Conservation (phyloP, 768 basidiomycete species). For the Xerocomus brunneocitrinus region DNA sequence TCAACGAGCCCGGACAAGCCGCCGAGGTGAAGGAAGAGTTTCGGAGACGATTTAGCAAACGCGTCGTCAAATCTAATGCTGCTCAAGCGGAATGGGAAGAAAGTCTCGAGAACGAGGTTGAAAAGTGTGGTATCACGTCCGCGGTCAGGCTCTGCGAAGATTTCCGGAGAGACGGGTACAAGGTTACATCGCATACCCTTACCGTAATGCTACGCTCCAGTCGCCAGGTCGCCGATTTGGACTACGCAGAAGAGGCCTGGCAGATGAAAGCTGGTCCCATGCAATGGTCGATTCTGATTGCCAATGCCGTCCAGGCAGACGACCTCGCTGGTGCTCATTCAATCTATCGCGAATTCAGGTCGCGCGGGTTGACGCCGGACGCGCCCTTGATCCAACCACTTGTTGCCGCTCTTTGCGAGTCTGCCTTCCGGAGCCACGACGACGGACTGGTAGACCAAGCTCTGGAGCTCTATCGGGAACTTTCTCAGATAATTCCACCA, state of each 20-base stretch:
- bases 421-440: slow-evolving; percentile 31
- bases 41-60: slow-evolving; percentile 27
- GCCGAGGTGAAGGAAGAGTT: slow-evolving; percentile 39
- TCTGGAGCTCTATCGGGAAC: slow-evolving; percentile 48
- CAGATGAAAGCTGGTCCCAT: slow-evolving; percentile 35
- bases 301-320: slow-evolving; percentile 41
- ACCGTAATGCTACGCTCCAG: slow-evolving; percentile 42
- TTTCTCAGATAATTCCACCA: slow-evolving; percentile 33
- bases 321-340: slow-evolving; percentile 40
- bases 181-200: slow-evolving; percentile 30
- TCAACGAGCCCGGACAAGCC: slow-evolving; percentile 35
- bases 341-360: slow-evolving; percentile 46
- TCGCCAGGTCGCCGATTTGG: slow-evolving; percentile 39
- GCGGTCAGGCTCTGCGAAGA: slow-evolving; percentile 35
- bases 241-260: slow-evolving; percentile 38
- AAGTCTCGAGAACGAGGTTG: slow-evolving; percentile 27
- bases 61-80: slow-evolving; percentile 24
- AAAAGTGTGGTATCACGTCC: slow-evolving; percentile 30
- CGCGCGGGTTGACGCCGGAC: slow-evolving; percentile 43
- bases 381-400: slow-evolving; percentile 52
- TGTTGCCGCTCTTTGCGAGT: slow-evolving; percentile 46
- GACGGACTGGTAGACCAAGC: slow-evolving; percentile 50
- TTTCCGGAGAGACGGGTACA: slow-evolving; percentile 32
- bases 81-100: slow-evolving; percentile 29
- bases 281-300: slow-evolving; percentile 55